Evolutionary conservation across 2,329 filamentous ascomycete genomes (phyloP).

Genomic region (Aspergillus sclerotialis): DNA sequence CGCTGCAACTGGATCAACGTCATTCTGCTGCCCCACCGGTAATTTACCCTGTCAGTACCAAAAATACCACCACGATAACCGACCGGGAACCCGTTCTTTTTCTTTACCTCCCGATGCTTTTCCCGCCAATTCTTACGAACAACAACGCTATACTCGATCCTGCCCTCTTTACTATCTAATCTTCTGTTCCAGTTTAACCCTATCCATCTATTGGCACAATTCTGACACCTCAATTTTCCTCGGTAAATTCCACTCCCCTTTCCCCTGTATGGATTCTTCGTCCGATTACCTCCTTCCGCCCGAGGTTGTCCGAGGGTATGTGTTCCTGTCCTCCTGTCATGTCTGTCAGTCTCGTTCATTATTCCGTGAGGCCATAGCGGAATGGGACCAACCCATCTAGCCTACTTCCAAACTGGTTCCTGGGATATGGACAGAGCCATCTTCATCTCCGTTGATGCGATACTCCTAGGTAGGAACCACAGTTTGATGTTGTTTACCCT

Average conservation of each 20-base stretch:
- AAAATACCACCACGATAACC: conserved; percentile 1
- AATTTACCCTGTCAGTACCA: background rate
- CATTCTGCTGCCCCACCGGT: background rate
- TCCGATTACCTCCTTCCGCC: background rate
- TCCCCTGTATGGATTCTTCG: background rate
- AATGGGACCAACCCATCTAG: too few relatives aligned
- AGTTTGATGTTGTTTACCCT: too few relatives aligned
- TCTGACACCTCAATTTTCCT: background rate
- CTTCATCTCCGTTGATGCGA: too few relatives aligned
- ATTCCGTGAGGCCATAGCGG: too few relatives aligned
- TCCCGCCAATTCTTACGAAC: background rate
- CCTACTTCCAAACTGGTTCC: too few relatives aligned
- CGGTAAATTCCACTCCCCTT: too few relatives aligned
- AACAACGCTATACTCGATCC: too few relatives aligned
- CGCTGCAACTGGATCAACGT: background rate
- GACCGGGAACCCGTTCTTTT: conserved; percentile 3
- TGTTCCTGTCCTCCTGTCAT: too few relatives aligned
- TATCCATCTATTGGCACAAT: background rate
- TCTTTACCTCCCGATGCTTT: too few relatives aligned
- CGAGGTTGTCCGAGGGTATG: background rate
- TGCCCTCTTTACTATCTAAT: background rate
- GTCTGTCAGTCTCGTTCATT: too few relatives aligned
- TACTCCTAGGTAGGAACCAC: too few relatives aligned
- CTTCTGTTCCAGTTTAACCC: background rate
- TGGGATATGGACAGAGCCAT: too few relatives aligned